Evolutionary conservation across 1,139 yeast genomes (phyloP).

Genomic region (Hyphopichia burtonii): DNA sequence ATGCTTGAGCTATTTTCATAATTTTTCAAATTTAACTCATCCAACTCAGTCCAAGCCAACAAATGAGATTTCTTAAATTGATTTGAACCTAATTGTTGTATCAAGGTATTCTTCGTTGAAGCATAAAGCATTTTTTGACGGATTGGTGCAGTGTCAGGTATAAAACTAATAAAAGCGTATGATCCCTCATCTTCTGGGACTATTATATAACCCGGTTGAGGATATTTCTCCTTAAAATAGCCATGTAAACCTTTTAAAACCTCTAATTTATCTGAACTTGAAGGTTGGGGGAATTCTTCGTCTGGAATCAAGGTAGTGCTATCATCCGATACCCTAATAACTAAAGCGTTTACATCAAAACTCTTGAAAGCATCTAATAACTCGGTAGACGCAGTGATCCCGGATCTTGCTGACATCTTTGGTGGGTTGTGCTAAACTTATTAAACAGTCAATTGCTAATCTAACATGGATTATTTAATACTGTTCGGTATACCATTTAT

Average conservation of each 20-base stretch:
- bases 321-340: conserved; percentile 45
- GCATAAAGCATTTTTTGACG: conserved; percentile 92
- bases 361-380: conserved; percentile 33
- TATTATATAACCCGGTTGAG: conserved; percentile 62
- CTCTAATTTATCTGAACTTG: conserved; percentile 21
- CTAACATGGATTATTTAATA: too few species aligned
- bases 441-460: background rate
- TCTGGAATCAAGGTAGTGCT: conserved; percentile 46
- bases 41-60: conserved; percentile 55
- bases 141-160: conserved; percentile 84
- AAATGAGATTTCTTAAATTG: conserved; percentile 51
- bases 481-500: too few species aligned
- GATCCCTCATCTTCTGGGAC: conserved; percentile 23
- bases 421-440: background rate
- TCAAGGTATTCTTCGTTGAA: conserved; percentile 74
- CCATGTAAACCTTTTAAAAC: conserved; percentile 38
- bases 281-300: conserved; percentile 27
- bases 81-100: conserved; percentile 69
- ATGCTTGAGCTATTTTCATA: conserved; percentile 39
- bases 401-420: conserved; percentile 69
- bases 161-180: conserved; percentile 70
- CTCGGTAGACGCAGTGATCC: conserved; percentile 54
- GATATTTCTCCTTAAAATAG: conserved; percentile 34
- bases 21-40: conserved; percentile 57
- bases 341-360: conserved; percentile 24